Base-by-base conservation (phyloP, 305 asterid species). In the Solanum hybrid region DNA sequence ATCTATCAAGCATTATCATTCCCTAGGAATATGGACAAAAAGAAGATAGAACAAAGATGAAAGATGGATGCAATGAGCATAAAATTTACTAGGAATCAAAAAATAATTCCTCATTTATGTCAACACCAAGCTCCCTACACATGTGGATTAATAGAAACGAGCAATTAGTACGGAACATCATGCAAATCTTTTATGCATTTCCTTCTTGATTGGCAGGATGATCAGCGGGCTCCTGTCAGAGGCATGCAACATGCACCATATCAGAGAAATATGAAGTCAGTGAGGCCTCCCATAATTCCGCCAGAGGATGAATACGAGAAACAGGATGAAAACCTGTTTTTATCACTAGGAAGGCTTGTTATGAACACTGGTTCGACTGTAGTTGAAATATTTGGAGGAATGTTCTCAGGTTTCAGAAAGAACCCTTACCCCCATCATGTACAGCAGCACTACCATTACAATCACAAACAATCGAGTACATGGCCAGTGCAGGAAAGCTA, bases 401-500 rank as follows among this genome's bases (percentile, higher is more conserved):
- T 97, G 72, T 93, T 96, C 90, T 89, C 98, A 0, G 94, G 97
- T 73, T 92, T 89, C 78, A 89, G 91, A 87, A 95, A 92, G 89
- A 95, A 93, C 90, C 93, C 95, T 37, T 3, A 89, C 89, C 93
- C 91, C 90, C 91, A 91, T 82, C 93, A 89, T 77, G 70, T 73
- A 61, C 97, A 88, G 86, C 95, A 91, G 34, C 94, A 88, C 41
- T 94, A 94, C 89, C 94, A 91, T 61, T 95, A 94, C 88, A 88
- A 93, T 24, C 90, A 94, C 33, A 92, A 92, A 75, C 95, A 93
- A 22, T 89, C 93, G 17, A 91, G 73, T 3, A 3, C 93, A 10
- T 96, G 98, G 99, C 97, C 99, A n/a, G 79, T 92, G 91, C 99
- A 96, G 78, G 98, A 97, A 77, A 97, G 98, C 91, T 97, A 93